phyloP scores from a whole-genome alignment of 2,329 filamentous ascomycete genomes.

The Pseudocercospora musae region DNA sequence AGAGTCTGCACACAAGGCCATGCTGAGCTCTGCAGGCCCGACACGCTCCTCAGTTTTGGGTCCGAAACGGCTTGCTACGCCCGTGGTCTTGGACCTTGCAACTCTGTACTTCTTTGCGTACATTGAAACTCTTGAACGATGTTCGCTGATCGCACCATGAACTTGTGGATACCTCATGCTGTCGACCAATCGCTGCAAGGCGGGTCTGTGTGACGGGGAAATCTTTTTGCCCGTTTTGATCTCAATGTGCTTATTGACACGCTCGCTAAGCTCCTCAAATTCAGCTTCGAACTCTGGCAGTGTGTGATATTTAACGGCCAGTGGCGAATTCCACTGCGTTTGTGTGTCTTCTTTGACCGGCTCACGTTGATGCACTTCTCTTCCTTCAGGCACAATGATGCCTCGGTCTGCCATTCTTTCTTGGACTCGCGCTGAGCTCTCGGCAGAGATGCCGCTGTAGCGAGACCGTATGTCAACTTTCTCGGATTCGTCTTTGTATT shows the following conservation, averaged over 20 bases:
- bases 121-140: not conserved
- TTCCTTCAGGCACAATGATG: slow-evolving; percentile 8
- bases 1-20: slow-evolving; percentile 17
- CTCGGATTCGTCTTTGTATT: not conserved
- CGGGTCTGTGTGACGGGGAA: not conserved
- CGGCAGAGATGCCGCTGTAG: slow-evolving; percentile 7
- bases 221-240: not conserved
- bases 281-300: not conserved
- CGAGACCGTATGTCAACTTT: not conserved
- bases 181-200: not conserved
- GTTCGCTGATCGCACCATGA: not conserved
- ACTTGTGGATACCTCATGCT: not conserved
- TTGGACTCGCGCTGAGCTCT: slow-evolving; percentile 41
- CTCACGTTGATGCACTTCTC: not conserved
- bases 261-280: not conserved
- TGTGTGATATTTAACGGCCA: not conserved
- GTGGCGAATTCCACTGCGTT: not conserved
- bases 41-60: not conserved
- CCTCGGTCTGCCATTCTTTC: slow-evolving; percentile 35
- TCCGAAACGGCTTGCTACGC: not conserved
- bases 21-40: not conserved
- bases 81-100: not conserved
- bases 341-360: not conserved
- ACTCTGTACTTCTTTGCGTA: not conserved
- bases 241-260: not conserved